These are phyloP conservation scores for Fusarium neocosmosporiellum DNA, from an alignment of 2,329 filamentous ascomycete genomes.

Conservation along the genomic window DNA sequence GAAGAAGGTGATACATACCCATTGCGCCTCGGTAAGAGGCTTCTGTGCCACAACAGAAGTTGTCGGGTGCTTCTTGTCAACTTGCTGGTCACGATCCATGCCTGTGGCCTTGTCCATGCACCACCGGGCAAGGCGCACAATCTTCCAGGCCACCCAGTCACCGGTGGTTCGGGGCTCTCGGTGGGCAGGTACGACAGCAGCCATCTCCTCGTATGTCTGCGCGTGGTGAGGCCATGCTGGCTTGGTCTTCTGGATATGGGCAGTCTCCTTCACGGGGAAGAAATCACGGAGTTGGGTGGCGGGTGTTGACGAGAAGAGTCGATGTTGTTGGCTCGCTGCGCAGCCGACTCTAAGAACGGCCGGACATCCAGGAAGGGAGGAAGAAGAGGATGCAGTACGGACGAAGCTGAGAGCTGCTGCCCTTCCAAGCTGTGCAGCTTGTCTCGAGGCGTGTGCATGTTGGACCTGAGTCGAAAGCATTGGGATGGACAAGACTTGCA, in stretches of 20 bases:
- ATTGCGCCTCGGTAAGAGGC: constrained; percentile 85
- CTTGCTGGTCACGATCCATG: constrained; percentile 76
- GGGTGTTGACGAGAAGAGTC: constrained; percentile 62
- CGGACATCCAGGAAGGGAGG: constrained; percentile 20
- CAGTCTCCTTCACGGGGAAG: constrained; percentile 71
- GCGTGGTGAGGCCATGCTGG: constrained; percentile 78
- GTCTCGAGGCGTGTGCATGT: constrained; percentile 37
- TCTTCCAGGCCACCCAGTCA: constrained; percentile 81
- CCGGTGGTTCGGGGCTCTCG: constrained; percentile 77
- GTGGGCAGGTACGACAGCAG: constrained; percentile 78
- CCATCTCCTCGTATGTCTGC: constrained; percentile 85
- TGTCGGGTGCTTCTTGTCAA: constrained; percentile 67
- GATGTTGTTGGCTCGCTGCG: constrained; percentile 29
- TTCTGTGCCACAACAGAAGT: constrained; percentile 64
- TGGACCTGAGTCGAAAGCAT: constrained; percentile 46
- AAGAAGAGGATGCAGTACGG: constrained; percentile 29
- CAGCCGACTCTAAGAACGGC: constrained; percentile 25
- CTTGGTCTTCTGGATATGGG: constrained; percentile 70
- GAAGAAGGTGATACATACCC: constrained; percentile 58
- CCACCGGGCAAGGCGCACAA: constrained; percentile 81
- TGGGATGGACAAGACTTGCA: constrained; percentile 9
- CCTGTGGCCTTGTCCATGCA: constrained; percentile 86
- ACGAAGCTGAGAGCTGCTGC: constrained; percentile 35
- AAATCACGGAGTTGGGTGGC: constrained; percentile 63
- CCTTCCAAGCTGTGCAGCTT: constrained; percentile 42